Evolutionary conservation across 2,329 filamentous ascomycete genomes (phyloP).

Genomic region (Xylaria sp.): DNA sequence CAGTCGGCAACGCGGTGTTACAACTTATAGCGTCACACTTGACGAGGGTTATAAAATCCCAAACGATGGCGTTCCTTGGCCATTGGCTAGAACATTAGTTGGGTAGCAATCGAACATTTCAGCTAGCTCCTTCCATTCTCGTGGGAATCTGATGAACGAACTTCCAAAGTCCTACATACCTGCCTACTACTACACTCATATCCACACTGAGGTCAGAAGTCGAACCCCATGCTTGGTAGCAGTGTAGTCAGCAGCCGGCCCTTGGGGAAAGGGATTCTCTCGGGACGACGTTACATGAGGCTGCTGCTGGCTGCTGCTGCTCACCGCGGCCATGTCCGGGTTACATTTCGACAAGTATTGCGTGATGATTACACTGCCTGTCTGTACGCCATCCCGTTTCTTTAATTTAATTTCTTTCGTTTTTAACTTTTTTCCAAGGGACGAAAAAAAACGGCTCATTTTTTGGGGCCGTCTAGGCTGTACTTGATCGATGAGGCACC

Average conservation of each 20-base stretch:
- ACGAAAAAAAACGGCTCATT: neutral
- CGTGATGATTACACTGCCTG: slow-evolving; percentile 2
- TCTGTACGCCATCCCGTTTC: neutral
- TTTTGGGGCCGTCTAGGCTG: neutral
- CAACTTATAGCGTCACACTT: neutral
- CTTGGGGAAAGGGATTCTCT: neutral
- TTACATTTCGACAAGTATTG: neutral
- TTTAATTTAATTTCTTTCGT: too few relatives aligned
- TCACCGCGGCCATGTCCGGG: slow-evolving; percentile 28
- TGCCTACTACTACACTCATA: neutral
- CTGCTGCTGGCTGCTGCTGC: slow-evolving; percentile 29
- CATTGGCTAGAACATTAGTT: slow-evolving; percentile 28
- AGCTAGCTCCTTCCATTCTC: slow-evolving; percentile 17
- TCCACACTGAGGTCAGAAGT: slow-evolving; percentile 1
- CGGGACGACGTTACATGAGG: slow-evolving; percentile 36
- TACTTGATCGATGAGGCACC: slow-evolving; percentile 1
- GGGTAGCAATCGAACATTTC: slow-evolving; percentile 1
- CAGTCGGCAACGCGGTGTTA: neutral
- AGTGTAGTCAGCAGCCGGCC: slow-evolving; percentile 10
- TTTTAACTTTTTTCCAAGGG: too few relatives aligned
- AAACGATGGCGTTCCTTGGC: slow-evolving; percentile 30
- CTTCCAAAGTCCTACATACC: slow-evolving; percentile 9
- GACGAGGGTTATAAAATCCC: neutral
- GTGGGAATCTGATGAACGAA: slow-evolving; percentile 2
- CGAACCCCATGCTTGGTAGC: slow-evolving; percentile 4